Conservation (phyloP, 257 asterid genomes). For the Echium plantagineum region DNA sequence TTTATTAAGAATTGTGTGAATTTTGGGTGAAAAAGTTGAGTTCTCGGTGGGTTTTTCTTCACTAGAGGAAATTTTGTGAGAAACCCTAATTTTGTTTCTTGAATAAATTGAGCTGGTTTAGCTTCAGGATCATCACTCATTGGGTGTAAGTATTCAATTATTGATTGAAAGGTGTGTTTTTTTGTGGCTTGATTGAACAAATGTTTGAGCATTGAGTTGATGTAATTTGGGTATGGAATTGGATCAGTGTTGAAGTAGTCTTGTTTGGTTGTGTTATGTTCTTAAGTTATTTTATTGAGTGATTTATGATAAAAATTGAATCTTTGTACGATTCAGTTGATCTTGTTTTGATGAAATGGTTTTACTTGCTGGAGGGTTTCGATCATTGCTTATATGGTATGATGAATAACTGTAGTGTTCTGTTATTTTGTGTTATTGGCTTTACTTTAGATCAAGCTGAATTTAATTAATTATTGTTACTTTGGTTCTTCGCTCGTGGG, state of each 20-base stretch:
- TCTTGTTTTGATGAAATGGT: no score
- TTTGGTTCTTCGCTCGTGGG: no score
- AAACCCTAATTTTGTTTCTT: slow-evolving; percentile 29
- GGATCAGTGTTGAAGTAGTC: not conserved
- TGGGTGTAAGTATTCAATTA: slow-evolving; percentile 10
- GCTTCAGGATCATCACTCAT: slow-evolving; percentile 15
- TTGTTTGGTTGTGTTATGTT: not conserved
- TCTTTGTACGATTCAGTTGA: no score
- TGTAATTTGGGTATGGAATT: slow-evolving; percentile 1
- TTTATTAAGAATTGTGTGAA: not conserved
- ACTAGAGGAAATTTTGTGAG: slow-evolving; percentile 2
- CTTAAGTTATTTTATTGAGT: not conserved
- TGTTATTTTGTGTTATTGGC: no score
- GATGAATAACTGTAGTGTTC: no score
- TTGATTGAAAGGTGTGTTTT: not conserved
- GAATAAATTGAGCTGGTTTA: slow-evolving; percentile 14
- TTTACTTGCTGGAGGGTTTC: no score
- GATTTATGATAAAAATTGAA: no score
- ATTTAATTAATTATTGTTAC: no score
- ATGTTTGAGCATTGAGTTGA: slow-evolving; percentile 3
- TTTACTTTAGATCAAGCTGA: no score
- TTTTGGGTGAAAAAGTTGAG: no score
- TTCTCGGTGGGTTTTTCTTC: slow-evolving; percentile 1
- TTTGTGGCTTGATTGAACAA: not conserved
- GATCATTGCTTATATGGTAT: no score